Evolutionary conservation across 805 yeast species (phyloP).

Genomic region (Nakazawaea ambrosiae): DNA sequence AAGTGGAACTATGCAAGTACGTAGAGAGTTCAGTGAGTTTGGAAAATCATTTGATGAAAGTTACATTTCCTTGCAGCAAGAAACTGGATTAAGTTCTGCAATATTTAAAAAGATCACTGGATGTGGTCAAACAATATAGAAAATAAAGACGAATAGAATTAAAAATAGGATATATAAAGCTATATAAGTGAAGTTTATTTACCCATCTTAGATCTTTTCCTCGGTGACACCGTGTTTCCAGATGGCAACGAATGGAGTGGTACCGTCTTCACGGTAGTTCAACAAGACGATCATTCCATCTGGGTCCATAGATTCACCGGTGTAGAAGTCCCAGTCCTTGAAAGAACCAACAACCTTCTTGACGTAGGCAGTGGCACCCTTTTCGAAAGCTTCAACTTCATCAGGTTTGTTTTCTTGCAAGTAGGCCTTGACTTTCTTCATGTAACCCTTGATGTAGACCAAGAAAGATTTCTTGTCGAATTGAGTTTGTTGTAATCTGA

Average conservation of each 20-base stretch:
- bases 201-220: slow-evolving; percentile 84
- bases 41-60: slow-evolving; percentile 58
- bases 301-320: slow-evolving; percentile 99
- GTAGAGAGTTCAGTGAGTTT: slow-evolving; percentile 50
- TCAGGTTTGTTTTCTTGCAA: slow-evolving; percentile 90
- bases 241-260: slow-evolving; percentile 93
- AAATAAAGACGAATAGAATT: neutral
- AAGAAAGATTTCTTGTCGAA: slow-evolving; percentile 98
- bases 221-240: slow-evolving; percentile 98
- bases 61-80: too few species aligned
- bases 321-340: slow-evolving; percentile 99
- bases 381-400: slow-evolving; percentile 80
- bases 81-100: too few species aligned
- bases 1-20: slow-evolving; percentile 51
- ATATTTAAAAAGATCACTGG: too few species aligned
- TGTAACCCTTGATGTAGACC: slow-evolving; percentile 97
- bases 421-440: slow-evolving; percentile 91
- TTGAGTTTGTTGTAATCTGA: slow-evolving; percentile 92
- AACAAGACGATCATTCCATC: slow-evolving; percentile 96
- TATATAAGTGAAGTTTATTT: too few species aligned
- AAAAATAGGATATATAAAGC: slow-evolving; percentile 4
- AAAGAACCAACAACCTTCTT: slow-evolving; percentile 93
- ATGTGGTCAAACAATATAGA: too few species aligned
- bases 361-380: slow-evolving; percentile 94
- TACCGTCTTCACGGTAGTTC: slow-evolving; percentile 99